Percentiles rank a stretch among this genome's conserved stretches.
phyloP scores from a whole-genome alignment of 2,329 filamentous ascomycete species.

The Diaporthe vaccinii region DNA sequence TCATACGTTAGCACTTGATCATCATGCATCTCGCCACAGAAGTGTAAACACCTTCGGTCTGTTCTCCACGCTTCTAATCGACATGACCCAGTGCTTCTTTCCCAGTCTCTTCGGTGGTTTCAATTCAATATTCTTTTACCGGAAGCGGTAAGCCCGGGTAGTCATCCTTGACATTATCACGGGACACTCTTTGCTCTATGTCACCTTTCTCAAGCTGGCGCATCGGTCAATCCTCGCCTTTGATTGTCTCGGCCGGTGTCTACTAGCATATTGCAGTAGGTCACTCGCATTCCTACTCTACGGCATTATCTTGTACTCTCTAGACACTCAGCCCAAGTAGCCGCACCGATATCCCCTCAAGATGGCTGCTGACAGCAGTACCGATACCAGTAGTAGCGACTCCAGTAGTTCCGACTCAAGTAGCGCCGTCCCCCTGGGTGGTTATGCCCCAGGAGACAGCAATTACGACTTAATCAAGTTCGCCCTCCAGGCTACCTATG shows the following conservation, averaged over 20 bases:
- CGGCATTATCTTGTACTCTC: not conserved
- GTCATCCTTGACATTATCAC: not conserved
- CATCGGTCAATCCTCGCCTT: not conserved
- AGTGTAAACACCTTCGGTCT: not conserved
- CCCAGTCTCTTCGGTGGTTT: not conserved
- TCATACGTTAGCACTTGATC: too few species aligned
- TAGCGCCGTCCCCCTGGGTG: not conserved
- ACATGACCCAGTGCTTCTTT: not conserved
- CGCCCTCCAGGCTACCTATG: not conserved
- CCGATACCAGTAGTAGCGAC: too few species aligned
- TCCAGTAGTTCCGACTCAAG: not conserved
- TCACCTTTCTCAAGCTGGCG: not conserved
- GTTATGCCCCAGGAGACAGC: not conserved
- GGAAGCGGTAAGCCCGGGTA: not conserved
- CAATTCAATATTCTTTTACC: not conserved
- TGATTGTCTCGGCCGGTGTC: too few species aligned
- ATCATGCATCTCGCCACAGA: not conserved
- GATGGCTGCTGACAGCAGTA: not conserved
- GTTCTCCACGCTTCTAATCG: not conserved
- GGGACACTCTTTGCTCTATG: not conserved
- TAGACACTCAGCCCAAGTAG: not conserved
- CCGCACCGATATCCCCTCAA: not conserved
- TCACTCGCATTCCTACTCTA: not conserved
- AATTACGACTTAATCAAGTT: not conserved
- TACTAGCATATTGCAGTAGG: not conserved